Evolutionary conservation across 768 basidiomycete genomes (phyloP), one percentile per base, ranked within the genome.

Genomic region (Pisolithus orientalis): DNA sequence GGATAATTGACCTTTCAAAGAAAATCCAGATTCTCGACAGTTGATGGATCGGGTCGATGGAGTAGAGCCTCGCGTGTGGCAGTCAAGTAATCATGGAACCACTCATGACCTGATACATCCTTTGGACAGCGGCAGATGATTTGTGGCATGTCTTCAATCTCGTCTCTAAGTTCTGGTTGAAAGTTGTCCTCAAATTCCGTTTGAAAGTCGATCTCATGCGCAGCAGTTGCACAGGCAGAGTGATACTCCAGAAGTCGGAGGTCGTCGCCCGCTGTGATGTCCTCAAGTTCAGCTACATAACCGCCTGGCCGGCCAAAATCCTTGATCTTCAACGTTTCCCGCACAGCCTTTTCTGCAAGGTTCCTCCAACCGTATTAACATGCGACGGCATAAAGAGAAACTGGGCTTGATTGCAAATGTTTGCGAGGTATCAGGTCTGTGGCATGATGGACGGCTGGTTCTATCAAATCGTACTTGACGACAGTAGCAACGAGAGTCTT

Each of bases 191-290:
- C 21, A 21, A 21, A 21, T 21, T 21, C 21, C 21, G 21, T 21
- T 21, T 21, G 21, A 21, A 29, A 5, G 28, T 29, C 28, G 28
- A 7, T 29, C 28, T 29, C 28, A 29, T 29, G 28, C 4, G 58
- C 57, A 28, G 46, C 57, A 13, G 50, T 63, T 6, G 70, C 72
- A 53, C 75, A 75, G 28, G 64, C 52, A 31, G 62, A 60, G 55
- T 74, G 73, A 55, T 76, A 77, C 38, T 68, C 65, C 43, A 72
- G 70, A 39, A 78, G 64, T 24, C 71, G 71, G 60, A 70, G 66
- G 50, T 73, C 71, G 27, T 66, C 69, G 11, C 68, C 71, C 9
- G 69, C 75, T 5, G 72, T 65, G 47, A 78, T 72, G 46, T 67
- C 62, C 48, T 70, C 68, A 14, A 77, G 65, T 55, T 76, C 75